Base-by-base conservation (phyloP, 352 stramenopile genomes). In the Elongisporangium anandrum region DNA sequence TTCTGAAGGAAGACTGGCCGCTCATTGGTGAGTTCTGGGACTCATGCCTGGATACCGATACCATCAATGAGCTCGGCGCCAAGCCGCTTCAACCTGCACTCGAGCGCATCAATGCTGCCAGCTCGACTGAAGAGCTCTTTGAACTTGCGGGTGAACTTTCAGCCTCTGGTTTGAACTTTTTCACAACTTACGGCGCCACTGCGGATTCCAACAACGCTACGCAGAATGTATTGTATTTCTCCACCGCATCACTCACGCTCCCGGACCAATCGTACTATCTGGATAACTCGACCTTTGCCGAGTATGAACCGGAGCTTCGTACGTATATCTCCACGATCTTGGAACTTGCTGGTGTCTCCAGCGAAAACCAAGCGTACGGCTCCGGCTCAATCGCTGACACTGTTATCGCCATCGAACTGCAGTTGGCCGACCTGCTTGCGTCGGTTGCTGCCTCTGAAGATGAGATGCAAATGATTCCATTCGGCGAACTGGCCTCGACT, bases 221-320 rank as follows among this genome's bases (percentile, higher is more conserved):
- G 34, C 68, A 69, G 24, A 90, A 87, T 55, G 68, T 95, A 17
- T 67, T 89, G 3, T 87, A 95, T 68, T 62, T 98, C 3, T 72
- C 62, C 29, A 75, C 94, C 59, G 74, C 65, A 12, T 72, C 94
- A 5, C 74, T 98, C 45, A 79, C 69, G 26, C 67, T 98, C 17
- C 85, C 89, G 2, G 87, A 95, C 62, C 69, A 80, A 47, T 92
- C 96, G 62, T 97, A 98, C 65, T 94, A 98, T 52, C 86, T 92
- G 58, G 81, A 97, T 52, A 58, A 65, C 17, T 51, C 65, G 19
- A 67, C 70, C 13, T 77, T 79, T 13, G 22, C 49, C 3, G 54
- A 63, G 45, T 49, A 81, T 12, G 76, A 83, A 59, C 59, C 56
- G 15, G 63, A 70, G 17, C 65, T 75, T 41, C 65, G 66, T 48